These are phyloP conservation scores for Botrytis medusae DNA, from an alignment of 2,329 filamentous ascomycete genomes.

Conservation along the genomic window DNA sequence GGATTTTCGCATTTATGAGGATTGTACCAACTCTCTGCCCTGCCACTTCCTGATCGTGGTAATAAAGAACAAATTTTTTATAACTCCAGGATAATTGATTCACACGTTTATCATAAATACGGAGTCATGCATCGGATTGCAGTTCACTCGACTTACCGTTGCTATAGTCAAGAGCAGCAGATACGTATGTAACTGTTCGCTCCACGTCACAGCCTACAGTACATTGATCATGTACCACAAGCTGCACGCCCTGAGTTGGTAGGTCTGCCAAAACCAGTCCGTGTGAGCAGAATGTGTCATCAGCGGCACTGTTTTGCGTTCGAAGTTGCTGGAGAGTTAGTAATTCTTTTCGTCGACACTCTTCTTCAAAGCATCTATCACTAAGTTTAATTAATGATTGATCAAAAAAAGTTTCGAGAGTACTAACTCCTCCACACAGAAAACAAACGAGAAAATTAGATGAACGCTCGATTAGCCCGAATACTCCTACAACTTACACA, in stretches of 20 bases:
- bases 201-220: background rate
- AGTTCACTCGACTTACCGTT: too few relatives aligned
- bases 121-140: background rate
- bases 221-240: background rate
- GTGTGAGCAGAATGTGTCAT: background rate
- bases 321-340: background rate
- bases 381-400: background rate
- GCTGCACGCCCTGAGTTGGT: background rate
- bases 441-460: accelerated
- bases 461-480: accelerated
- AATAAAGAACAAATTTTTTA: background rate
- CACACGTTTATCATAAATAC: accelerated
- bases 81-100: background rate
- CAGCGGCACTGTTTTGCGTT: background rate
- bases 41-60: background rate
- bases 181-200: background rate
- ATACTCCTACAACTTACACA: background rate
- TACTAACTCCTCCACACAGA: accelerated
- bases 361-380: background rate
- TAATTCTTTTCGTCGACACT: background rate
- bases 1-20: background rate
- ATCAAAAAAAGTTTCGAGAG: background rate
- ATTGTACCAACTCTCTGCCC: background rate
- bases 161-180: background rate
- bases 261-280: background rate